These are phyloP conservation scores for Trametes polyzona DNA, from an alignment of 1,284 basidiomycete genomes.

Conservation along the genomic window DNA sequence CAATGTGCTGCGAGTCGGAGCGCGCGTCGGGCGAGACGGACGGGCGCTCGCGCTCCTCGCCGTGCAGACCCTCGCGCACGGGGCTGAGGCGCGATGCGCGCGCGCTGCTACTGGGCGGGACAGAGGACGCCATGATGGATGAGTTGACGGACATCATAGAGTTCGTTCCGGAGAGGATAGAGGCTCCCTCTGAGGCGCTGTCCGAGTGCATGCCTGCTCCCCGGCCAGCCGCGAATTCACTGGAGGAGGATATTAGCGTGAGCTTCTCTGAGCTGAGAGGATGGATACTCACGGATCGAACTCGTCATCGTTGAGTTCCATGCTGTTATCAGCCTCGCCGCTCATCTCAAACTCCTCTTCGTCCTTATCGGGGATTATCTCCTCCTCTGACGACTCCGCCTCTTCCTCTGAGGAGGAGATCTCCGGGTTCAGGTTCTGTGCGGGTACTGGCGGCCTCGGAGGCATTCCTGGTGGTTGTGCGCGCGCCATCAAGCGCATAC, in stretches of 20 bases:
- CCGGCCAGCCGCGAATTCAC: constrained; percentile 44
- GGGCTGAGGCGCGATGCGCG: constrained; percentile 65
- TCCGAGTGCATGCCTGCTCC: constrained; percentile 47
- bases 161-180: constrained; percentile 53
- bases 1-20: constrained; percentile 36
- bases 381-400: constrained; percentile 45
- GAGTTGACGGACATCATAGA: constrained; percentile 55
- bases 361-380: constrained; percentile 48
- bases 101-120: constrained; percentile 44
- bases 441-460: constrained; percentile 23
- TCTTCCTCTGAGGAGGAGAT: constrained; percentile 49
- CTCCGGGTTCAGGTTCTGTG: constrained; percentile 46
- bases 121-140: constrained; percentile 48
- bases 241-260: constrained; percentile 47
- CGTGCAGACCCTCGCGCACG: constrained; percentile 55
- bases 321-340: constrained; percentile 48
- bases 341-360: constrained; percentile 57
- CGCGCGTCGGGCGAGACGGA: constrained; percentile 26
- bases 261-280: constrained; percentile 30
- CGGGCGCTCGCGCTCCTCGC: constrained; percentile 31
- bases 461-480: constrained; percentile 23
- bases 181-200: constrained; percentile 60
- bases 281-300: constrained; percentile 74
- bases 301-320: constrained; percentile 67
- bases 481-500: constrained; percentile 54